These are phyloP conservation scores for Phialophora chinensis DNA, from an alignment of 2,329 filamentous ascomycete species.

Conservation along the genomic window DNA sequence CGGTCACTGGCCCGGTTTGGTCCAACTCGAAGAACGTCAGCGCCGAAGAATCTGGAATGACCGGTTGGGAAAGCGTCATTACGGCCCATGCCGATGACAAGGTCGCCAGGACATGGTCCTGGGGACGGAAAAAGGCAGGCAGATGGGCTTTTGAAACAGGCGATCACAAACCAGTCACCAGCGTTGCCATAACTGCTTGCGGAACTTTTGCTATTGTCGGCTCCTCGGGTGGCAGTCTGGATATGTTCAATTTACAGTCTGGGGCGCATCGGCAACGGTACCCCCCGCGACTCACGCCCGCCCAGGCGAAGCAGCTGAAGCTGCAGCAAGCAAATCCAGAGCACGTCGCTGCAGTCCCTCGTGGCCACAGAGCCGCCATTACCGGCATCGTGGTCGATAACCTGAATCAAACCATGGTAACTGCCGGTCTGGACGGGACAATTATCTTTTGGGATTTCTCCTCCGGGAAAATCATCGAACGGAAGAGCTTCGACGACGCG, in stretches of 20 bases:
- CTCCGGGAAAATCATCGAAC: conserved; percentile 77
- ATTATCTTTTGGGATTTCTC: conserved; percentile 97
- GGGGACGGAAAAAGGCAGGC: conserved; percentile 90
- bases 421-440: conserved; percentile 86
- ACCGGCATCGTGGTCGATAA: conserved; percentile 87
- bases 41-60: conserved; percentile 75
- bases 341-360: conserved; percentile 58
- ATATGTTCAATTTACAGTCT: conserved; percentile 97
- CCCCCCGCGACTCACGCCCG: conserved; percentile 76
- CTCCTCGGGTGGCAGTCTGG: conserved; percentile 79
- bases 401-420: conserved; percentile 85
- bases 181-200: conserved; percentile 86
- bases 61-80: conserved; percentile 96
- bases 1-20: conserved; percentile 81
- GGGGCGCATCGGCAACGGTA: conserved; percentile 87
- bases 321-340: conserved; percentile 62
- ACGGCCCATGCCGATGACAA: conserved; percentile 88
- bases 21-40: conserved; percentile 72
- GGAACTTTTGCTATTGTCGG: conserved; percentile 93
- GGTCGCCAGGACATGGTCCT: conserved; percentile 94
- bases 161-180: conserved; percentile 64
- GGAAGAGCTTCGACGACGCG: conserved; percentile 84
- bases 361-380: conserved; percentile 79
- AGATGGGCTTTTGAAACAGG: conserved; percentile 90
- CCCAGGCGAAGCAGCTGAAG: conserved; percentile 77